Evolutionary conservation across 441 rosid genomes (phyloP).

Genomic region (Populus hybrid): DNA sequence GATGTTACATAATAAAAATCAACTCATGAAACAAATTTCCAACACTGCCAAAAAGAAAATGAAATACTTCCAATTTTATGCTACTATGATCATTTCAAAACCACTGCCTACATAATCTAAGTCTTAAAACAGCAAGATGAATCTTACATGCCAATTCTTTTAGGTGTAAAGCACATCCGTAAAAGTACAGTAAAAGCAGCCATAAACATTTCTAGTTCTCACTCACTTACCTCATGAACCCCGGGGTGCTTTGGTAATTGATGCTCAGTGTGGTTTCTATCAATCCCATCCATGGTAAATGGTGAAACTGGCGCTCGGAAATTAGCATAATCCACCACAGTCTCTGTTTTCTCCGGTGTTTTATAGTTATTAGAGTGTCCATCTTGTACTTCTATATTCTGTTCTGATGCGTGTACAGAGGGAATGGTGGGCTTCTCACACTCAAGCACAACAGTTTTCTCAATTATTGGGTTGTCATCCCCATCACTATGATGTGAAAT

Average conservation of each 20-base stretch:
- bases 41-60: background rate
- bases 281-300: slow-evolving; percentile 29
- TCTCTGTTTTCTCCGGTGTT: slow-evolving; percentile 31
- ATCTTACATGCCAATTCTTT: background rate
- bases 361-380: slow-evolving; percentile 19
- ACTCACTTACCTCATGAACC: slow-evolving; percentile 43
- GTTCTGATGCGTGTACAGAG: slow-evolving; percentile 30
- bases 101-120: background rate
- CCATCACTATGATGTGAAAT: slow-evolving; percentile 37
- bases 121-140: background rate
- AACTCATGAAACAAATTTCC: slow-evolving; percentile 19
- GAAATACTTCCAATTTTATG: background rate
- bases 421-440: slow-evolving; percentile 49
- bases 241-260: slow-evolving; percentile 28
- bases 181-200: background rate
- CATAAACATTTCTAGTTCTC: slow-evolving; percentile 1
- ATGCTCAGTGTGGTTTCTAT: slow-evolving; percentile 28
- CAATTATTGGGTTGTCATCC: slow-evolving; percentile 65
- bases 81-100: background rate
- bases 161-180: background rate
- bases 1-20: slow-evolving; percentile 14
- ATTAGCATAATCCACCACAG: slow-evolving; percentile 35
- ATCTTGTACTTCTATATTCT: slow-evolving; percentile 29
- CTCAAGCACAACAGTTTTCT: slow-evolving; percentile 76
- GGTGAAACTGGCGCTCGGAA: slow-evolving; percentile 35